Percentiles rank a stretch among this genome's conserved stretches.
phyloP scores from a whole-genome alignment of 139 green algal species.

The Volvox africanus region DNA sequence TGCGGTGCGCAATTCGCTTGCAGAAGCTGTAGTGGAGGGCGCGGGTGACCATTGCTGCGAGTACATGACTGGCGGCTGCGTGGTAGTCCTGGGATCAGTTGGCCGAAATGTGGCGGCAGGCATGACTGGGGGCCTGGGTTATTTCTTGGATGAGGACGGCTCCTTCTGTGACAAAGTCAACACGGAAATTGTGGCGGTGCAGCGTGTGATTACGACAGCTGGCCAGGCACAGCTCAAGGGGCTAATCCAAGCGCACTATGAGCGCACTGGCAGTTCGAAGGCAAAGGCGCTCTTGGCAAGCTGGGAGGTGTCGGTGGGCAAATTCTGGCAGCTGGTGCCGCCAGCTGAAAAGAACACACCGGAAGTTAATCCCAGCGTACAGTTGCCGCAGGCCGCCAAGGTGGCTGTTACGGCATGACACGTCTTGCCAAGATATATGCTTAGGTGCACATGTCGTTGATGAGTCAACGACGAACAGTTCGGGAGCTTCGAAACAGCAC shows the following conservation, averaged over 20 bases:
- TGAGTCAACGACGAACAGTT: too few relatives aligned
- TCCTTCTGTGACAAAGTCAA: constrained; percentile 96
- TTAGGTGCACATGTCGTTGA: too few relatives aligned
- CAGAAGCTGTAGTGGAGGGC: constrained; percentile 96
- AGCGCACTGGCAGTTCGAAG: constrained; percentile 84
- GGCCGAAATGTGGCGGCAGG: constrained; percentile 97
- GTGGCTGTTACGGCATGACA: constrained; percentile 36
- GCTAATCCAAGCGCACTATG: constrained; percentile 88
- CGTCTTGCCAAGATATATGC: too few relatives aligned
- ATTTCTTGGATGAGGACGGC: constrained; percentile 97
- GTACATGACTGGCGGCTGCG: constrained; percentile 96
- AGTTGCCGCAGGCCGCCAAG: not conserved
- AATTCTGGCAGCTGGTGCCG: constrained; percentile 99
- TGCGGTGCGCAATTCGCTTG: constrained; percentile 90
- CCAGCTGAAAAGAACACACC: constrained; percentile 84
- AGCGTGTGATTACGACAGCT: constrained; percentile 88
- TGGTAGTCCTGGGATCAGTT: constrained; percentile 82
- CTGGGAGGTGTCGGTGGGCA: constrained; percentile 81
- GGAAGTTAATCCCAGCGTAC: constrained; percentile 65
- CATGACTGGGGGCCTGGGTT: constrained; percentile 98
- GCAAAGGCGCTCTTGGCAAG: constrained; percentile 83
- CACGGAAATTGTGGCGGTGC: constrained; percentile 95
- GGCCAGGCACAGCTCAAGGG: constrained; percentile 90
- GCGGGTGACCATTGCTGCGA: constrained; percentile 99
- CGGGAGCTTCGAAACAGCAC: too few relatives aligned